phyloP scores from a whole-genome alignment of 192 early-diverging fungal species.

The Coemansia sp. region DNA sequence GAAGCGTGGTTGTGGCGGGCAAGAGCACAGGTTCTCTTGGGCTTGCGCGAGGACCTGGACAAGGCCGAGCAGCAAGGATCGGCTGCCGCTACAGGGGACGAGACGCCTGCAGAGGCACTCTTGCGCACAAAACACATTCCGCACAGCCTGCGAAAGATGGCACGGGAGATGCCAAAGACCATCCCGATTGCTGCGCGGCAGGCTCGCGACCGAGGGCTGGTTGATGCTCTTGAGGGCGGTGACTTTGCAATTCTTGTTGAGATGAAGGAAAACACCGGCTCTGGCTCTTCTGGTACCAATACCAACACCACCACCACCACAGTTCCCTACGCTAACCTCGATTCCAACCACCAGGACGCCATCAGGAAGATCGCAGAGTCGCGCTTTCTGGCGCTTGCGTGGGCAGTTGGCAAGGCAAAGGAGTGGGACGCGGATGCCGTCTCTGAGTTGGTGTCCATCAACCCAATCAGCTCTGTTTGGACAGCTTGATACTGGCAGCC shows the following conservation, averaged over 20 bases:
- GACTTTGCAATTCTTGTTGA: conserved; percentile 59
- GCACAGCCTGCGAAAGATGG: conserved; percentile 51
- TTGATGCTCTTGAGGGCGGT: conserved; percentile 31
- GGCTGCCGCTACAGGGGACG: neutral
- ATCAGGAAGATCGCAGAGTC: conserved; percentile 58
- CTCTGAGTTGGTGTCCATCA: conserved; percentile 56
- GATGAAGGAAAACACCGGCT: conserved; percentile 16
- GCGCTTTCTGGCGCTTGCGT: conserved; percentile 59
- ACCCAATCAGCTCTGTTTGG: conserved; percentile 60
- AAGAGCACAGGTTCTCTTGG: conserved; percentile 59
- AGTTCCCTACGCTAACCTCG: conserved; percentile 42
- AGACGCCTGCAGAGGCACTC: conserved; percentile 23
- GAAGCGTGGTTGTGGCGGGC: conserved; percentile 70
- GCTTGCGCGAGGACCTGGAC: conserved; percentile 48
- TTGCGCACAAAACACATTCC: conserved; percentile 45
- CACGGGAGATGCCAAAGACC: conserved; percentile 53
- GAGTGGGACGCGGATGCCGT: conserved; percentile 55
- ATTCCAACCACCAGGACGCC: conserved; percentile 38
- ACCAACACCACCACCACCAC: conserved; percentile 6
- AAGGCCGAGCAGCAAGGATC: conserved; percentile 12
- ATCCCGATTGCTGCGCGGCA: conserved; percentile 54
- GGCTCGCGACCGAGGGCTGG: conserved; percentile 44
- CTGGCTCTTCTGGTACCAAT: neutral
- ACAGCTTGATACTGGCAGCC: conserved; percentile 2
- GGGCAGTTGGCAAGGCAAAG: conserved; percentile 49